Evolutionary conservation across 2,329 filamentous ascomycete genomes (phyloP).

Genomic region (Fusarium vanettenii): DNA sequence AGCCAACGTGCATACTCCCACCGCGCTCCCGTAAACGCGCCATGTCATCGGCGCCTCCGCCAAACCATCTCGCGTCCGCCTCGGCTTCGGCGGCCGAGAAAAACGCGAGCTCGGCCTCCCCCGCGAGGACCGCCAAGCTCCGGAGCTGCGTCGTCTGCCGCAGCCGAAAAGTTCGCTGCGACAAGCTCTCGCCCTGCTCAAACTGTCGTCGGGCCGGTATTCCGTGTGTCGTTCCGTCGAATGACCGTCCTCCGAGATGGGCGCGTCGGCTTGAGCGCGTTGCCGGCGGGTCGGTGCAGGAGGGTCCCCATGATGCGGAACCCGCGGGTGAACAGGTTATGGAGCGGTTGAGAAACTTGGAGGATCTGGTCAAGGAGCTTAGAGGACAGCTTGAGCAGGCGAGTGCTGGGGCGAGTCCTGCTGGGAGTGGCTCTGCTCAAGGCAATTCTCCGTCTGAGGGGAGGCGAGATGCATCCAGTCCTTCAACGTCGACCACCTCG

Average conservation of each 20-base stretch:
- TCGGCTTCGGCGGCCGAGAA: slow-evolving; percentile 39
- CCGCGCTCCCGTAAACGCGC: not conserved
- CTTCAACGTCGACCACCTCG: slow-evolving; percentile 23
- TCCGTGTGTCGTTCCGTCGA: slow-evolving; percentile 61
- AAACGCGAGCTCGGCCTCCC: slow-evolving; percentile 29
- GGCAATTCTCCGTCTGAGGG: slow-evolving; percentile 43
- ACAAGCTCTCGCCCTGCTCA: slow-evolving; percentile 66
- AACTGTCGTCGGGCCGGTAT: slow-evolving; percentile 67
- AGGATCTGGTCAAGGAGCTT: slow-evolving; percentile 63
- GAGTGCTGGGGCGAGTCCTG: slow-evolving; percentile 42
- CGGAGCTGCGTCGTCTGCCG: slow-evolving; percentile 65
- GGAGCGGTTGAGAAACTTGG: slow-evolving; percentile 61
- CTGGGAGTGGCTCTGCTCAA: slow-evolving; percentile 42
- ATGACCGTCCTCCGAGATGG: slow-evolving; percentile 64
- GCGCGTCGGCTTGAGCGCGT: slow-evolving; percentile 61
- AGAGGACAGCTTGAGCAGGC: slow-evolving; percentile 58
- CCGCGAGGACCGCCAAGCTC: slow-evolving; percentile 44
- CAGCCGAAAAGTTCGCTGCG: slow-evolving; percentile 67
- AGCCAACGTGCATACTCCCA: too few species aligned
- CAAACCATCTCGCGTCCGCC: slow-evolving; percentile 18
- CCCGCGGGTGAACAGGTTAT: slow-evolving; percentile 54
- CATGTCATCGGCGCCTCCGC: not conserved
- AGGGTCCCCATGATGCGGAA: slow-evolving; percentile 28
- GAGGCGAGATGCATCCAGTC: slow-evolving; percentile 23
- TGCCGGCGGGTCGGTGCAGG: slow-evolving; percentile 46